These are phyloP conservation scores for Dryas integrifolia DNA, from an alignment of 331 rosid species.

Conservation along the genomic window DNA sequence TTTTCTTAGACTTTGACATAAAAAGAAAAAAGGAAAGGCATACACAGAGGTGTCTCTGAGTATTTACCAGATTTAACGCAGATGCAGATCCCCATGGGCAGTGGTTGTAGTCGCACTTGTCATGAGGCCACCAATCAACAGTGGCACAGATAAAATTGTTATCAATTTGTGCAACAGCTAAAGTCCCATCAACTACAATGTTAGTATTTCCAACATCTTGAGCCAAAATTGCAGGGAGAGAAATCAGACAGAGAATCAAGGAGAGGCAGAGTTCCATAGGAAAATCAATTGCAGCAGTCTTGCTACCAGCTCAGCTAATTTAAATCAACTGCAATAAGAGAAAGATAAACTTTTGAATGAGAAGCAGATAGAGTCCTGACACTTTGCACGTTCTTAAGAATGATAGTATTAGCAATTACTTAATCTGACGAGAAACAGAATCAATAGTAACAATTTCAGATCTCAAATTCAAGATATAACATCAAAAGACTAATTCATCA, in stretches of 20 bases:
- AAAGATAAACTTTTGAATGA: constrained; percentile 13
- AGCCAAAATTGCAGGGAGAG: constrained; percentile 45
- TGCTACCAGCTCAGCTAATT: constrained; percentile 26
- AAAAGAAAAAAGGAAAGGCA: background rate
- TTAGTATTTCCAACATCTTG: constrained; percentile 29
- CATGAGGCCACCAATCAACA: constrained; percentile 91
- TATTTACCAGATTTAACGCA: constrained; percentile 57
- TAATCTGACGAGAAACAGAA: background rate
- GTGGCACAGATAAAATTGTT: constrained; percentile 79
- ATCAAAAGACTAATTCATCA: background rate
- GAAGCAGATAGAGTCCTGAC: background rate
- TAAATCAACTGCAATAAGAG: constrained; percentile 25
- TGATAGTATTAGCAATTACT: background rate
- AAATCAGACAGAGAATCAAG: constrained; percentile 40
- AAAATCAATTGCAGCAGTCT: constrained; percentile 9
- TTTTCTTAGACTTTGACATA: constrained; percentile 7
- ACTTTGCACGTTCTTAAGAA: constrained; percentile 1
- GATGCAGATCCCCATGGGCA: constrained; percentile 87
- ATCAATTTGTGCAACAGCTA: constrained; percentile 51
- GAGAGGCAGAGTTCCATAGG: constrained; percentile 34
- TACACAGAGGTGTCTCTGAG: constrained; percentile 2
- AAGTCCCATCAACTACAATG: constrained; percentile 47
- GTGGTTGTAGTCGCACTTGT: constrained; percentile 73
- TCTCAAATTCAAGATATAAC: constrained; percentile 6
- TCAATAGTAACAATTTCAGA: constrained; percentile 14